Evolutionary conservation across 371 early-diverging fungal species (phyloP), one percentile per base, ranked within the genome.

Genomic region (Mortierella sp.): DNA sequence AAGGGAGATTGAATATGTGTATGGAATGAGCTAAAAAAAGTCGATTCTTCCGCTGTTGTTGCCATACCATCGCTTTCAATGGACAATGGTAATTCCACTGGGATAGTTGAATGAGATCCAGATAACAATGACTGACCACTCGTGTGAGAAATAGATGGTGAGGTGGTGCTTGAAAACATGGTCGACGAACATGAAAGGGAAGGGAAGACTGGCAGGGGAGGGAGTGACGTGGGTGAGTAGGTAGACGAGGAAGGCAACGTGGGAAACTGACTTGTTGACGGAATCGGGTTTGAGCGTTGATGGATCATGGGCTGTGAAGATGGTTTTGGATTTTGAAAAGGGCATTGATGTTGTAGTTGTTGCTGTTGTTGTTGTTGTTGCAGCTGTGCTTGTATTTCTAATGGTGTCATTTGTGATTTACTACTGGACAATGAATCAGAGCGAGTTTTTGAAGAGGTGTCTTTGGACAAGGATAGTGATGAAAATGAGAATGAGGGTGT

Each of bases 401-500:
- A 21, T 32, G 16, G 36, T 24, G 22, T n/a, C 33, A 59, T 41
- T 4, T 47, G 58, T 19, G 67, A 67, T 47, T 62, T 52, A 40
- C 15, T 15, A 19, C 61, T 36, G 19, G 55, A 55, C 10, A 55
- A 10, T 9, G 55, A 55, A 55, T 55, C 57, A 62, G 21, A 53
- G 22, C 21, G 41, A 3, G 22, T 53, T 32, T 40, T 16, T 28
- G 36, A 5, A 16, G 41, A 58, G 41, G 68, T 57, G 52, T 67
- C 45, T 57, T 63, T 67, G 45, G 47, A 40, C 45, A 66, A 57
- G 4, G 68, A 62, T 40, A 73, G 6, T 57, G 58, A 55, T 1
- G 74, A 32, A 4, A 69, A 68, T 22, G 75, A 33, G 59, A 70
- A 76, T 7, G 76, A 67, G 22, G 71, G 60, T 32, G 76, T 70